phyloP scores from a whole-genome alignment of 331 rosid species.

The Quercus tomentella region DNA sequence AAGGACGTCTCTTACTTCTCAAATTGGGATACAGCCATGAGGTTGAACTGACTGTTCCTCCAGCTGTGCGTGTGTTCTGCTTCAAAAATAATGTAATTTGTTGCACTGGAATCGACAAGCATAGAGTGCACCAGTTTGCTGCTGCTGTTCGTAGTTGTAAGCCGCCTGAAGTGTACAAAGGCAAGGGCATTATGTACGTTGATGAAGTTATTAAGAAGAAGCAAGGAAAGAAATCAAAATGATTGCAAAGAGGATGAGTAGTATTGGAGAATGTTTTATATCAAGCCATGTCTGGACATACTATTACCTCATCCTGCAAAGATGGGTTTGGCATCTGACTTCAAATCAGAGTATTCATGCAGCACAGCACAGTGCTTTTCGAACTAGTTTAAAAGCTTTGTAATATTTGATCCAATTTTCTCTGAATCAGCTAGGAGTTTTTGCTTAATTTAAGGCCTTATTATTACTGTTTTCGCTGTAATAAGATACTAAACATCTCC shows the following conservation, averaged over 20 bases:
- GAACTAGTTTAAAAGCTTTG: background rate
- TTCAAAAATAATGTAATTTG: constrained; percentile 91
- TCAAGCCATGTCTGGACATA: background rate
- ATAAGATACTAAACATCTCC: background rate
- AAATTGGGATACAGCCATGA: constrained; percentile 90
- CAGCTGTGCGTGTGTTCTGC: constrained; percentile 87
- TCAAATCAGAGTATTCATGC: background rate
- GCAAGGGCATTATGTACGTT: constrained; percentile 84
- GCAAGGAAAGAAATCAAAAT: constrained; percentile 65
- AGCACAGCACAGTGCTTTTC: background rate
- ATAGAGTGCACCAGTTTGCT: constrained; percentile 84
- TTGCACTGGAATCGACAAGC: constrained; percentile 86
- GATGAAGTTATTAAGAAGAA: constrained; percentile 78
- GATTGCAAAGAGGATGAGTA: background rate
- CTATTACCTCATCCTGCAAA: background rate
- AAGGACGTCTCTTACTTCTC: constrained; percentile 62
- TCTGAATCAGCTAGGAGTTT: background rate
- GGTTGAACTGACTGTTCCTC: constrained; percentile 75
- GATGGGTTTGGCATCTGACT: background rate
- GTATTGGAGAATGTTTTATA: background rate
- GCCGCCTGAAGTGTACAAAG: constrained; percentile 94
- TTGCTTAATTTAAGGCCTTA: background rate
- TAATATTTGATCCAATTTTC: background rate
- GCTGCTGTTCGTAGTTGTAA: constrained; percentile 76
- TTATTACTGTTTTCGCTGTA: background rate